phyloP scores from a whole-genome alignment of 305 asterid species.

The Fraxinus sp. region DNA sequence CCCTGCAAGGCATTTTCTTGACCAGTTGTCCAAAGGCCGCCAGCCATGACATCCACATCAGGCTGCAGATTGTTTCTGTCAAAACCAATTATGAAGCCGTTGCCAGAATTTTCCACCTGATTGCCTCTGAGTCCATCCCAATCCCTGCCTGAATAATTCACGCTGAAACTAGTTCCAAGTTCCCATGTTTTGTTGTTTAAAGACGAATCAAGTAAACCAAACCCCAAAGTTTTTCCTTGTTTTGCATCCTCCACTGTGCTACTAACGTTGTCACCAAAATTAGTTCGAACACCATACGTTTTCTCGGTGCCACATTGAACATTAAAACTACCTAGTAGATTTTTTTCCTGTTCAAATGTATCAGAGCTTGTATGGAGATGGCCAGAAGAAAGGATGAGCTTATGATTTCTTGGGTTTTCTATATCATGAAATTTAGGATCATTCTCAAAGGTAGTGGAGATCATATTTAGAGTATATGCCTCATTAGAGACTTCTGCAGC shows the following conservation, averaged over 20 bases:
- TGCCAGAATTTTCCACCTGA: constrained; percentile 43
- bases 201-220: constrained; percentile 42
- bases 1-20: constrained; percentile 46
- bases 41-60: constrained; percentile 42
- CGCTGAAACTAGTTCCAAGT: constrained; percentile 38
- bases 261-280: constrained; percentile 23
- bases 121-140: constrained; percentile 47
- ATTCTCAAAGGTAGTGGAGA: constrained; percentile 34
- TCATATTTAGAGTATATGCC: constrained; percentile 31
- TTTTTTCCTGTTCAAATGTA: constrained; percentile 36
- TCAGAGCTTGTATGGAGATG: constrained; percentile 39
- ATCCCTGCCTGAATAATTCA: constrained; percentile 32
- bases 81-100: constrained; percentile 47
- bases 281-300: constrained; percentile 36
- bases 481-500: constrained; percentile 35
- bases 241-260: constrained; percentile 32
- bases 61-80: constrained; percentile 39
- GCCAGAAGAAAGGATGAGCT: constrained; percentile 57
- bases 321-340: constrained; percentile 34
- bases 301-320: constrained; percentile 39
- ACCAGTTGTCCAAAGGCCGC: constrained; percentile 55
- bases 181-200: constrained; percentile 35
- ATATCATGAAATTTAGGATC: constrained; percentile 35
- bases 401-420: constrained; percentile 39
- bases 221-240: constrained; percentile 42